phyloP scores from a whole-genome alignment of 1,284 basidiomycete genomes.

The Heterobasidion occidentale region DNA sequence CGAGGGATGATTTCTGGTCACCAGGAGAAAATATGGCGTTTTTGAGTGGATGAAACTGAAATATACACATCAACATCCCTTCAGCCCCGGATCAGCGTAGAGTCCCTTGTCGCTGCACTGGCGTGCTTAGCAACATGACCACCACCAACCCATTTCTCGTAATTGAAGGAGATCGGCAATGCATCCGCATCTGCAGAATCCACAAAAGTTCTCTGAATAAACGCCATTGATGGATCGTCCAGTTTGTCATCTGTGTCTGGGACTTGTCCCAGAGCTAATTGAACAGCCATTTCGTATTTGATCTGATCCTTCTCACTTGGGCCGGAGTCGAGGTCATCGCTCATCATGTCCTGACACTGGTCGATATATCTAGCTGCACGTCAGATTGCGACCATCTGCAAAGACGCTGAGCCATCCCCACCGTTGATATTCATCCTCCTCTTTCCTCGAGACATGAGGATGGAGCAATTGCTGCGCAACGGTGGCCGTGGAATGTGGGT shows the following conservation, averaged over 20 bases:
- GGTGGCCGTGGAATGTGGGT: constrained; percentile 54
- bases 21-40: too few relatives aligned
- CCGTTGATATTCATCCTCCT: constrained; percentile 78
- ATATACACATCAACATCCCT: too few relatives aligned
- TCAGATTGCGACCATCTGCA: neutral
- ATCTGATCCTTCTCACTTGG: constrained; percentile 6
- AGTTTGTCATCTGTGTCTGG: neutral
- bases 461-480: constrained; percentile 58
- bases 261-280: neutral
- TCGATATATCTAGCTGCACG: constrained; percentile 53
- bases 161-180: neutral
- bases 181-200: neutral
- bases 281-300: constrained; percentile 3
- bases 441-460: constrained; percentile 57
- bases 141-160: neutral
- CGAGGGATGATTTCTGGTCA: too few relatives aligned
- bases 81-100: neutral
- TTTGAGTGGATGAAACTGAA: too few relatives aligned
- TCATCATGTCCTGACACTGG: constrained; percentile 57
- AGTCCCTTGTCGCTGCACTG: neutral
- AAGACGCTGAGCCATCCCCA: constrained; percentile 22
- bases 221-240: neutral
- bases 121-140: neutral
- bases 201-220: neutral
- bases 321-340: constrained; percentile 30